These are phyloP conservation scores for Rutstroemia sydowiana DNA, from an alignment of 2,329 filamentous ascomycete species.

Conservation along the genomic window DNA sequence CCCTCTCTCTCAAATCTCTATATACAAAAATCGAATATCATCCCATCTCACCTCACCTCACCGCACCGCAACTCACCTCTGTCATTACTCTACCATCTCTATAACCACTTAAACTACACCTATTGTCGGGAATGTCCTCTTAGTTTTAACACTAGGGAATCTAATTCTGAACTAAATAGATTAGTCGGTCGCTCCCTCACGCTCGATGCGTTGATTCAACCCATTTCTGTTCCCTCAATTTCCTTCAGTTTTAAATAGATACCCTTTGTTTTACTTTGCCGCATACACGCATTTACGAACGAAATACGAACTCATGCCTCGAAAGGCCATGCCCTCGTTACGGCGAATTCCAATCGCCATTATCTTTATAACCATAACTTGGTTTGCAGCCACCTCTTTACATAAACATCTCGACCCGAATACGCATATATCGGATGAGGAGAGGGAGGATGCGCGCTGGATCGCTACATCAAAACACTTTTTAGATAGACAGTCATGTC, in stretches of 20 bases:
- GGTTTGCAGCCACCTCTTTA: conserved; percentile 42
- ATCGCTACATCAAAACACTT: conserved; percentile 65
- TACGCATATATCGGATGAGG: conserved; percentile 44
- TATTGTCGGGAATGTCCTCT: too few relatives aligned
- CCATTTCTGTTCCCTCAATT: neutral
- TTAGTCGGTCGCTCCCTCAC: conserved; percentile 1
- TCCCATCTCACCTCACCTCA: too few relatives aligned
- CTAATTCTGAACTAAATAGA: neutral
- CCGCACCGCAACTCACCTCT: too few relatives aligned
- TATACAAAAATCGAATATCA: too few relatives aligned
- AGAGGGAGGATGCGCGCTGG: conserved; percentile 58
- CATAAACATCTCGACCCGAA: conserved; percentile 54
- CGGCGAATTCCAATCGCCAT: conserved; percentile 29
- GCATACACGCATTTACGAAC: too few relatives aligned
- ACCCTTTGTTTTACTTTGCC: neutral
- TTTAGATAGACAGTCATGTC: conserved; percentile 68
- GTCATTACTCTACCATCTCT: too few relatives aligned
- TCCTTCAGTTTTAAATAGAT: conserved; percentile 5
- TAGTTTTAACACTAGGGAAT: too few relatives aligned
- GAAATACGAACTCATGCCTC: neutral
- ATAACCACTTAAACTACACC: too few relatives aligned
- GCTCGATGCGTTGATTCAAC: conserved; percentile 5
- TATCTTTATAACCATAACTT: conserved; percentile 36
- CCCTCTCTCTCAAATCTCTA: too few relatives aligned
- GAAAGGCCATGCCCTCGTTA: conserved; percentile 18